Evolutionary conservation across 2,329 filamentous ascomycete species (phyloP), one percentile per base, ranked within the genome.

Genomic region (Zelopaecilomyces penicillatus): DNA sequence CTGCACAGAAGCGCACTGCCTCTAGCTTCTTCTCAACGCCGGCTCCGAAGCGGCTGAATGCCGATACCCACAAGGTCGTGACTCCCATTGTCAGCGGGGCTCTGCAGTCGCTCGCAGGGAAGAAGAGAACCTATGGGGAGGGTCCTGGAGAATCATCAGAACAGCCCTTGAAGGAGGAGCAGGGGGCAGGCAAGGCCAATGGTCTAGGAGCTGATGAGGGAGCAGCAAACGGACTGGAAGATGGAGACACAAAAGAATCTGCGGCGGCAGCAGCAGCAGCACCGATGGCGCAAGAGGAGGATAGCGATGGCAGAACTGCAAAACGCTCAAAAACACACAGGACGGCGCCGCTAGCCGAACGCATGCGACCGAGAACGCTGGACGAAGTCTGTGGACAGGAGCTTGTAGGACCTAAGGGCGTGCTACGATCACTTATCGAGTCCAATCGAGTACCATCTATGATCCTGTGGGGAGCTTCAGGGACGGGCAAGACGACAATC

Each of bases 361-460:
- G 91, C 30, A 95, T 97, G 88, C 81, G 93, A 4, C 93, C 93
- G 2, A 75, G 73, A 45, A 85, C 75, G 1, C 75, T 98, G 6
- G 87, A 96, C 57, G 83, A 95, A 11, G 85, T 97, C 3, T 89
- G 75, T 52, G 93, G 93, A 0, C 93, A 98, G 66, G 88, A 95
- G 37, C 78, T 98, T 0, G 90, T 98, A 2, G 91, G 89, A 0
- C 78, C 80, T 0, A 70, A 80, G 30, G 93, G 93, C n/a, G 80
- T 97, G 5, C 73, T 98, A 37, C 82, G 91, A 4, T 82, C 83
- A 30, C 75, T 97, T 47, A 94, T 98, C 52, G 86, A 95, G 57
- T 76, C 84, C 47, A 83, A 93, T 57, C 78, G 85, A 5, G 81
- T 97, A 30, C 91, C 93, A 0, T 95, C 87, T 10, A 95, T 98